phyloP scores from a whole-genome alignment of 1,139 yeast genomes.

The Yamadazyma epiphylla region DNA sequence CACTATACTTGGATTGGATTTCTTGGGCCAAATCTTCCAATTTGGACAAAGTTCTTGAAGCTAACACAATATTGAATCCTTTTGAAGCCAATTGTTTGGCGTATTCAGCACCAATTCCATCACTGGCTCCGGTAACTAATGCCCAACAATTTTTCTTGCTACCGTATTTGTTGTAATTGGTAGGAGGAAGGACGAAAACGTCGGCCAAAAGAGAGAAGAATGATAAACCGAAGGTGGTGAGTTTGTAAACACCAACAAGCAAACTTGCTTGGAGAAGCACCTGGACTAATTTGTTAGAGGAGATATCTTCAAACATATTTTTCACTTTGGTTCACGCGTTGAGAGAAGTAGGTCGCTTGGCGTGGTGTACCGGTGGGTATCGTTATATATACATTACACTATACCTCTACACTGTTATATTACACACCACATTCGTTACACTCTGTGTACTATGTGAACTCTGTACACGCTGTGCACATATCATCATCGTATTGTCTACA shows the following conservation, averaged over 20 bases:
- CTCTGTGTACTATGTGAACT: background rate
- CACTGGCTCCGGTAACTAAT: slow-evolving; percentile 93
- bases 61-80: slow-evolving; percentile 79
- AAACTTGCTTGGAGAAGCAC: slow-evolving; percentile 31
- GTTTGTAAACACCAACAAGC: slow-evolving; percentile 49
- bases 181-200: slow-evolving; percentile 61
- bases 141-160: slow-evolving; percentile 69
- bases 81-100: slow-evolving; percentile 79
- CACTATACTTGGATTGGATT: slow-evolving; percentile 55
- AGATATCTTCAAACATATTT: background rate
- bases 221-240: slow-evolving; percentile 37
- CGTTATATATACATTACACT: background rate
- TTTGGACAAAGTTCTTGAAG: slow-evolving; percentile 81
- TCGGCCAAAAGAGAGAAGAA: slow-evolving; percentile 47
- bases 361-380: background rate
- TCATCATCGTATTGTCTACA: slow-evolving; percentile 13
- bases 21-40: slow-evolving; percentile 66
- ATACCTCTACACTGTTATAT: slow-evolving; percentile 2
- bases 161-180: slow-evolving; percentile 69
- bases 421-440: background rate
- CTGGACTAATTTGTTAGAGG: background rate
- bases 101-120: slow-evolving; percentile 94
- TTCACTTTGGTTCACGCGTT: background rate
- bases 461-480: background rate
- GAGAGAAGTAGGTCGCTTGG: too few species aligned